Percentiles rank a stretch among this genome's conserved stretches.
Evolutionary conservation across 2,329 filamentous ascomycete genomes (phyloP).

Genomic region (Rhytidhysteron rufulum): DNA sequence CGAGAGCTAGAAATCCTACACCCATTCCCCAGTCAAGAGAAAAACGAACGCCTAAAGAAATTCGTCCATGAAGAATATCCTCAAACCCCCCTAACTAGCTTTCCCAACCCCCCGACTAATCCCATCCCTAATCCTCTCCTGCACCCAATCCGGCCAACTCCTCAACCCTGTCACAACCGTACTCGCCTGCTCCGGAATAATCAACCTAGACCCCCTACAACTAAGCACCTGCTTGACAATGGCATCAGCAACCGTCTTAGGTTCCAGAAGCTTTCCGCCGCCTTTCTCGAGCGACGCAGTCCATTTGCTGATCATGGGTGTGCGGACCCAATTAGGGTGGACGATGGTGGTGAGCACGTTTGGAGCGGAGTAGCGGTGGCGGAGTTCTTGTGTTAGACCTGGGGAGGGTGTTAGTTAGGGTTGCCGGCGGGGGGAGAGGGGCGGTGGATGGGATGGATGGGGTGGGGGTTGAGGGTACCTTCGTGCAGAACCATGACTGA

Average conservation of each 20-base stretch:
- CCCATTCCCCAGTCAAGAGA: too few species aligned
- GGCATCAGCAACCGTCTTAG: conserved; percentile 36
- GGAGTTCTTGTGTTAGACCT: conserved; percentile 38
- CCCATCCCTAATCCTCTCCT: conserved; percentile 34
- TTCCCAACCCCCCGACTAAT: too few species aligned
- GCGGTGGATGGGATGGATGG: conserved; percentile 17
- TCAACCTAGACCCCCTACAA: conserved; percentile 38
- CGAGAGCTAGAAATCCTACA: too few species aligned
- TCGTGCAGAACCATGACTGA: conserved; percentile 54
- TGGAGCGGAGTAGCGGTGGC: conserved; percentile 35
- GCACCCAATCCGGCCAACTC: conserved; percentile 47
- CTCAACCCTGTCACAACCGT: conserved; percentile 31
- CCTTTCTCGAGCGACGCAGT: conserved; percentile 27
- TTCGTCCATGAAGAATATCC: too few species aligned
- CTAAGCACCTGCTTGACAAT: conserved; percentile 40
- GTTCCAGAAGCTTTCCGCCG: conserved; percentile 32
- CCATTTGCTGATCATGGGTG: conserved; percentile 35
- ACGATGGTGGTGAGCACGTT: conserved; percentile 40
- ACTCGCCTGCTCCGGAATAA: conserved; percentile 26
- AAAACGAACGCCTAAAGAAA: too few species aligned
- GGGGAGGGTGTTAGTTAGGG: conserved; percentile 37
- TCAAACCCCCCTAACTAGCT: too few species aligned
- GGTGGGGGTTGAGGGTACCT: conserved; percentile 24
- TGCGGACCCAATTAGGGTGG: conserved; percentile 41
- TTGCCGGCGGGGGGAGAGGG: conserved; percentile 36